Evolutionary conservation across 1,139 yeast genomes (phyloP).

Genomic region (Diutina neorugosa): DNA sequence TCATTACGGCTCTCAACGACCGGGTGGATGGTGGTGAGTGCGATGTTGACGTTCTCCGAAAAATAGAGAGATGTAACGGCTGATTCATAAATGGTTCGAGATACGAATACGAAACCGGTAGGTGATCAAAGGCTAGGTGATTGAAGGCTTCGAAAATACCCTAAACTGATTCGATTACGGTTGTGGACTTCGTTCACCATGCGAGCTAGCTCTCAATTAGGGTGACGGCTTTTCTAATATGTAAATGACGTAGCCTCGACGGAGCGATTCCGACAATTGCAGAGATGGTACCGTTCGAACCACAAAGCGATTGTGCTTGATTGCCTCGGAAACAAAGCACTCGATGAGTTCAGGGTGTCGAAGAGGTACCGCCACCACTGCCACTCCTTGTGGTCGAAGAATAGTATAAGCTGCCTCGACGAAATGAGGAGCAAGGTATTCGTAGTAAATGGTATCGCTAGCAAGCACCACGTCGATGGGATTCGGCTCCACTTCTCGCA

Average conservation of each 20-base stretch:
- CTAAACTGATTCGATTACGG: too few relatives aligned
- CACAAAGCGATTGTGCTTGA: constrained; percentile 9
- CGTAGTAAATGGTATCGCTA: constrained; percentile 64
- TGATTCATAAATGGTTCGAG: not conserved
- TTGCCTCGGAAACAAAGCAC: constrained; percentile 24
- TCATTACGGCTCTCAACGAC: not conserved
- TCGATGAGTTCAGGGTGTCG: constrained; percentile 44
- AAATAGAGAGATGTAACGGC: not conserved
- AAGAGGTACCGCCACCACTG: constrained; percentile 41
- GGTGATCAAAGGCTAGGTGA: not conserved
- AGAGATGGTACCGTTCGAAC: constrained; percentile 16
- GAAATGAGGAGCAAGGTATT: constrained; percentile 42
- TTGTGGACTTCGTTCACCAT: too few relatives aligned
- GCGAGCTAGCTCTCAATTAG: too few relatives aligned
- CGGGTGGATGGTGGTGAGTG: not conserved
- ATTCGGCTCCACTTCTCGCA: constrained; percentile 6
- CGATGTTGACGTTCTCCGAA: not conserved
- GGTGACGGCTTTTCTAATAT: not conserved
- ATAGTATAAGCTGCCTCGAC: constrained; percentile 27
- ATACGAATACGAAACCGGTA: too few relatives aligned
- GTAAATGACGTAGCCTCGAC: not conserved
- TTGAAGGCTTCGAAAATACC: too few relatives aligned
- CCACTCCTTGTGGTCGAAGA: constrained; percentile 21
- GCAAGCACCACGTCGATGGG: constrained; percentile 42
- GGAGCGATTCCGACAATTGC: not conserved